These are phyloP conservation scores for Eucommia ulmoides DNA, from an alignment of 257 asterid genomes.

Conservation along the genomic window DNA sequence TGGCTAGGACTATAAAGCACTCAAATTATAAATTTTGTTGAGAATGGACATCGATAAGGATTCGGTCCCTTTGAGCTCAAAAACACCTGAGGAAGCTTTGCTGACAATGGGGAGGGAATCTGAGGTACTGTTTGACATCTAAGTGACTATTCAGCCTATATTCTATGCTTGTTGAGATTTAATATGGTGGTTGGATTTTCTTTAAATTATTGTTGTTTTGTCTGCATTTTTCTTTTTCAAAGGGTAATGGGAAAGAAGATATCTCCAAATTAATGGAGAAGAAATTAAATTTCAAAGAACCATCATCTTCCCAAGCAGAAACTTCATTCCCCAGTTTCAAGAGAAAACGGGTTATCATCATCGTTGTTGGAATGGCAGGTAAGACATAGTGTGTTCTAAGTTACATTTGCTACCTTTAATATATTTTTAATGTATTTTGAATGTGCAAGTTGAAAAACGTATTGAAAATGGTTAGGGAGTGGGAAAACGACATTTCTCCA, in stretches of 20 bases:
- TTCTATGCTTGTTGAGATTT: too few relatives aligned
- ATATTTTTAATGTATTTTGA: neutral
- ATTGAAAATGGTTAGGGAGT: conserved; percentile 43
- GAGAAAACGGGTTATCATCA: conserved; percentile 65
- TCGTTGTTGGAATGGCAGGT: conserved; percentile 99
- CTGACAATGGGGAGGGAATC: neutral
- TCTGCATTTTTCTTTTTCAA: conserved; percentile 14
- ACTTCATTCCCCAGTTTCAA: conserved; percentile 67
- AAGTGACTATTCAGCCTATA: too few relatives aligned
- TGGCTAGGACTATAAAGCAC: neutral
- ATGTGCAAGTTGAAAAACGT: neutral
- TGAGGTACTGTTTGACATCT: neutral
- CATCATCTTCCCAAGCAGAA: conserved; percentile 34
- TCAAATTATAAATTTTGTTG: neutral
- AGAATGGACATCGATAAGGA: neutral
- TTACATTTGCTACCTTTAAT: neutral
- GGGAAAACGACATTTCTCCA: conserved; percentile 92
- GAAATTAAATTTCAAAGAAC: conserved; percentile 42
- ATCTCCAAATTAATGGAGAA: conserved; percentile 49
- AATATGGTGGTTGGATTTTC: too few relatives aligned
- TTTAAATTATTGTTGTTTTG: too few relatives aligned
- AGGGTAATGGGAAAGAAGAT: conserved; percentile 31
- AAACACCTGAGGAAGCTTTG: neutral
- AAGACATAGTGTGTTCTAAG: neutral
- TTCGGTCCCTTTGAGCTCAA: neutral